Evolutionary conservation across 495 filamentous ascomycete genomes (phyloP), one percentile per base, ranked within the genome.

Genomic region (Viridothelium virens): DNA sequence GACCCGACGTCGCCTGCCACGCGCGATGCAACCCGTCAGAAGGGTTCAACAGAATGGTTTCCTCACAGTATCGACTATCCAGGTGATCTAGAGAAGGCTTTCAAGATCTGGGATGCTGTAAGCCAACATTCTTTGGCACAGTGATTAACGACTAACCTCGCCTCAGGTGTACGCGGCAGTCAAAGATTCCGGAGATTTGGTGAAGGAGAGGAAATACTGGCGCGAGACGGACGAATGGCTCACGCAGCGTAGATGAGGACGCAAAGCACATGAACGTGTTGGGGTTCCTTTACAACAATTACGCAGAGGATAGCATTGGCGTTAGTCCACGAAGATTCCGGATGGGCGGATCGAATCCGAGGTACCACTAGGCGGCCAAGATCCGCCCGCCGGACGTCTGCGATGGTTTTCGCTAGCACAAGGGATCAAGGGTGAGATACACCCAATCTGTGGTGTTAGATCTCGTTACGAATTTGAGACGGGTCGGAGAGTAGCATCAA

Each of bases 21-120:
- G 4, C 79, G 84, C 11, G 81, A 84, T 11, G 82, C 83, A 63
- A 86, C 87, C 47, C 86, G 84, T 66, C 72, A 75, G 9, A 86
- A 87, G 74, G 85, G 90, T 69, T 85, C 87, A 34, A 80, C 76
- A 2, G 69, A 75, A 46, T 90, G 84, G 77, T 93, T 97, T 70
- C 89, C 89, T 16, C 87, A 90, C 70, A 88, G 87, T 41, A 81
- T 86, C 31, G 84, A 89, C 69, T 89, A 96, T 72, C 77, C 79
- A 16, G 86, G 84, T 33, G 95, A 96, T 76, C 73, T 97, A 62
- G 82, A 90, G 34, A 84, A 87, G 63, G 89, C 89, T 38, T 96
- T 90, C 77, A 82, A 85, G 63, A 84, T 97, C 63, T 95, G 92
- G 81, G 86, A 90, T 77, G 89, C 91, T 38, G 83, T 96, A 72